Base-by-base conservation (phyloP, 805 yeast species). In the Schizosaccharomyces octosporus region DNA sequence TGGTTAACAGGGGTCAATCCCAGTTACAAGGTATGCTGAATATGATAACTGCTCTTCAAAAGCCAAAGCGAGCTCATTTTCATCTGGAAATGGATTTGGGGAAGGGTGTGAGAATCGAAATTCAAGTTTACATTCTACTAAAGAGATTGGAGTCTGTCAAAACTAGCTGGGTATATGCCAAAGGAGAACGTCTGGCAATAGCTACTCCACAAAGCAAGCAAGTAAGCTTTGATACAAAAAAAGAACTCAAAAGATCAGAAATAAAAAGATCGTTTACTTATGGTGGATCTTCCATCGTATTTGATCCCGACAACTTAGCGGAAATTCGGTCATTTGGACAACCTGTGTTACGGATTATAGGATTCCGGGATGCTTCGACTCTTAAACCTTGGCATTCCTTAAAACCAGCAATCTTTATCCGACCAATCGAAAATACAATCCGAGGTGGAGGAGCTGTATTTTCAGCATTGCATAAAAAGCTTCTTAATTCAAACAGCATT, bases 121-220 rank as follows among this genome's bases (percentile, higher is more conserved):
- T 89, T 0, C 79, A 79, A 65, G 97, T 95, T 0, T 85, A 81
- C 66, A 72, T 83, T 0, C 74, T 85, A n/a, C 78, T 77, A 63
- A 74, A 76, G 6, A 80, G 79, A 61, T 83, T 82, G 63, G 76
- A 74, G 54, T 67, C 80, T 0, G 74, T 76, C 21, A 71, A 77
- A n/a, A 73, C 79, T 13, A 76, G 76, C 48, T 74, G 74, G 55
- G 78, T 85, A 4, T 81, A 78, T 68, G 80, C 78, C 54, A 76
- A 77, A 59, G 79, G 76, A 1, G 83, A 80, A 29, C 69, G 70
- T 7, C 73, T 80, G 60, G 74, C 76, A 65, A 74, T 79, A 19
- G 89, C 82, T 0, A 76, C 77, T 59, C 71, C 78, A 17, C 36
- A 45, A 55, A n/a, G 64, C 11, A 51, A 62, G 55, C 41, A 42